Percentiles rank a stretch among this genome's conserved stretches.
Evolutionary conservation across 208 protist species (phyloP).

Genomic region (Leishmania turanica): DNA sequence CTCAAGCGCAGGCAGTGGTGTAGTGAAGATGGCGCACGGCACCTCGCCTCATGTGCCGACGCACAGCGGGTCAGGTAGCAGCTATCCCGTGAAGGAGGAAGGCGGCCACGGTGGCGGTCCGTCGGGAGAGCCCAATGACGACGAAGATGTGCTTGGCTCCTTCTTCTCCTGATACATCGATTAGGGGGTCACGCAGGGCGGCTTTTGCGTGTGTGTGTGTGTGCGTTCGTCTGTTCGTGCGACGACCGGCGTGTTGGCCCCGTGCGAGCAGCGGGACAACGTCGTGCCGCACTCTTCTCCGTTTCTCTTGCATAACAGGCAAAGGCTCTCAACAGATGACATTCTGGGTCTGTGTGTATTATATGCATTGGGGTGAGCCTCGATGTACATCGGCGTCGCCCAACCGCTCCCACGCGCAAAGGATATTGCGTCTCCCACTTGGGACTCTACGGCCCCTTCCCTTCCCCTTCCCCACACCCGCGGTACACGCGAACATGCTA

Average conservation of each 20-base stretch:
- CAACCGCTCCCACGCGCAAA: background rate
- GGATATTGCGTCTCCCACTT: background rate
- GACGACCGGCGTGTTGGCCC: background rate
- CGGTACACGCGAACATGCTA: background rate
- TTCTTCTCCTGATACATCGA: constrained; percentile 24
- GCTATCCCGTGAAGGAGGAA: constrained; percentile 38
- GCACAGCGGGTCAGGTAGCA: constrained; percentile 7
- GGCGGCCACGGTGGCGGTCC: background rate
- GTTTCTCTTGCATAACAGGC: background rate
- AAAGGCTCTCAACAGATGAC: background rate
- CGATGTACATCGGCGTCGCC: background rate
- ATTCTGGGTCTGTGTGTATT: background rate
- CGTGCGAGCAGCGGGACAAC: background rate
- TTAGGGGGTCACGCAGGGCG: background rate
- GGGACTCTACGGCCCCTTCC: background rate
- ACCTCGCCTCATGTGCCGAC: background rate
- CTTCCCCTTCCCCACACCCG: background rate
- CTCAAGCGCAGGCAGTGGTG: constrained; percentile 1
- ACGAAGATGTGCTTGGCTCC: constrained; percentile 38
- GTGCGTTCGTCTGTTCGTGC: background rate
- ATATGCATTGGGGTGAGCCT: background rate
- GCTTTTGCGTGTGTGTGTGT: background rate
- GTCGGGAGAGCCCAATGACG: constrained; percentile 12
- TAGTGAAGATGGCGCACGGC: constrained; percentile 20
- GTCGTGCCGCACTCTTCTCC: background rate